Percentiles rank a stretch among this genome's conserved stretches.
Conservation (phyloP, 2,329 filamentous ascomycete species). For the Akanthomyces muscarius region DNA sequence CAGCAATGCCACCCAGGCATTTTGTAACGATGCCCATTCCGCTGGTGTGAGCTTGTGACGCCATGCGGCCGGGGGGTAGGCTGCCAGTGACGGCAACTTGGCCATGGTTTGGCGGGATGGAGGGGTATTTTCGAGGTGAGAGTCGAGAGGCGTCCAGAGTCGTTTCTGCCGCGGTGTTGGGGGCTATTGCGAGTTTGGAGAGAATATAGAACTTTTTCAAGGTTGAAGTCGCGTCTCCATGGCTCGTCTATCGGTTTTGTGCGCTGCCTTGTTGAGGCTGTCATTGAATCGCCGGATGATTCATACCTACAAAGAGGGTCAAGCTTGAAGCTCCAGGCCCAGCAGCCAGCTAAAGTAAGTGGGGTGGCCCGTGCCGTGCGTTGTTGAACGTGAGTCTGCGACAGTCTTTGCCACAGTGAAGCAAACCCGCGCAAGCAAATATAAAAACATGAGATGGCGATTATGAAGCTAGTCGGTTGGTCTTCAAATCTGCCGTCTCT, state of each 20-base stretch:
- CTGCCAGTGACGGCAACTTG: constrained; percentile 66
- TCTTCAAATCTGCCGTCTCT: too few species aligned
- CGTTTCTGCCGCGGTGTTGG: too few species aligned
- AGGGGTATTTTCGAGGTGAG: background rate
- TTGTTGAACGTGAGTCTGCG: background rate
- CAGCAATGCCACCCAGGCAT: constrained; percentile 69
- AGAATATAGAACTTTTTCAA: background rate
- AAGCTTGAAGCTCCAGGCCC: background rate
- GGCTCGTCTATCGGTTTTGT: background rate
- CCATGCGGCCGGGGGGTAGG: constrained; percentile 68
- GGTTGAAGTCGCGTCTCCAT: constrained; percentile 15
- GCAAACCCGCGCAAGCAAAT: background rate
- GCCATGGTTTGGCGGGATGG: constrained; percentile 30
- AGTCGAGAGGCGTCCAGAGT: background rate
- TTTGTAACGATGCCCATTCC: constrained; percentile 75
- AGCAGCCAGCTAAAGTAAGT: background rate
- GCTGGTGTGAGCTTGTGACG: constrained; percentile 59
- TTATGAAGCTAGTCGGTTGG: too few species aligned
- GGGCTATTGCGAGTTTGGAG: background rate
- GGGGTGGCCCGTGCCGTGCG: constrained; percentile 9
- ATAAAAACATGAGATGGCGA: too few species aligned
- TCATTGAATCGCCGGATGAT: constrained; percentile 17
- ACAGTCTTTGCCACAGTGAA: background rate
- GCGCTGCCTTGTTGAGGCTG: constrained; percentile 1
- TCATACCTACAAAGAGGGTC: constrained; percentile 13